Evolutionary conservation across 164 flowering plant species (phyloP).

Genomic region (Kalanchoe fedtschenkoi): DNA sequence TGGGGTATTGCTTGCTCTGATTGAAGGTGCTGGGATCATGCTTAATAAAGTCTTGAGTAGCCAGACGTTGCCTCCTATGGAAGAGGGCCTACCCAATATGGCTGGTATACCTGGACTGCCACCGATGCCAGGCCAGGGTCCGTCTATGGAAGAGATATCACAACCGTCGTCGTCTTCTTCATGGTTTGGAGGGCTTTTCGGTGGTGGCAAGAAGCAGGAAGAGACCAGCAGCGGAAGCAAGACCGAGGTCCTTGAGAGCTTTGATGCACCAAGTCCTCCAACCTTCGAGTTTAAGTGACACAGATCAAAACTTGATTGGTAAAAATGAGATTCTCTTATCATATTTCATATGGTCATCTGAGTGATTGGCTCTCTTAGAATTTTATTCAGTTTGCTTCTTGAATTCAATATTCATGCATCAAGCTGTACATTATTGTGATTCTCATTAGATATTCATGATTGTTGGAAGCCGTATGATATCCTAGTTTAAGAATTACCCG

Average conservation of each 20-base stretch:
- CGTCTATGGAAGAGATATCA: background rate
- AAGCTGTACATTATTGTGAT: too few species aligned
- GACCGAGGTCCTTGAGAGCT: slow-evolving; percentile 6
- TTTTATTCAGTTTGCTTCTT: too few species aligned
- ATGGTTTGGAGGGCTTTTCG: slow-evolving; percentile 9
- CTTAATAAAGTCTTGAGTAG: background rate
- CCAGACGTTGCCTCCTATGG: background rate
- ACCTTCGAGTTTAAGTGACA: slow-evolving; percentile 1
- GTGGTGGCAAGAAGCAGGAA: background rate
- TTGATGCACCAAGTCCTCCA: slow-evolving; percentile 7
- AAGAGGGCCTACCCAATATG: slow-evolving; percentile 4
- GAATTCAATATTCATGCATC: too few species aligned
- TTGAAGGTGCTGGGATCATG: slow-evolving; percentile 8
- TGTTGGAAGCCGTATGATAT: too few species aligned
- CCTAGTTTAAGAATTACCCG: too few species aligned
- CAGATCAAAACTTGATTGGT: background rate
- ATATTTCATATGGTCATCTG: background rate
- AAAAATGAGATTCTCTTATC: background rate
- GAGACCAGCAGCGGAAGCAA: slow-evolving; percentile 4
- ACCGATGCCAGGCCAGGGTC: background rate
- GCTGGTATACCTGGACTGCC: background rate
- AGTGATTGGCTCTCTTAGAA: too few species aligned
- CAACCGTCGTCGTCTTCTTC: background rate
- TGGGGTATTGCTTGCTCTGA: slow-evolving; percentile 6
- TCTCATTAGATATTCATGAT: too few species aligned